Evolutionary conservation across 495 filamentous ascomycete genomes (phyloP).

Genomic region (Penicillium silybi): DNA sequence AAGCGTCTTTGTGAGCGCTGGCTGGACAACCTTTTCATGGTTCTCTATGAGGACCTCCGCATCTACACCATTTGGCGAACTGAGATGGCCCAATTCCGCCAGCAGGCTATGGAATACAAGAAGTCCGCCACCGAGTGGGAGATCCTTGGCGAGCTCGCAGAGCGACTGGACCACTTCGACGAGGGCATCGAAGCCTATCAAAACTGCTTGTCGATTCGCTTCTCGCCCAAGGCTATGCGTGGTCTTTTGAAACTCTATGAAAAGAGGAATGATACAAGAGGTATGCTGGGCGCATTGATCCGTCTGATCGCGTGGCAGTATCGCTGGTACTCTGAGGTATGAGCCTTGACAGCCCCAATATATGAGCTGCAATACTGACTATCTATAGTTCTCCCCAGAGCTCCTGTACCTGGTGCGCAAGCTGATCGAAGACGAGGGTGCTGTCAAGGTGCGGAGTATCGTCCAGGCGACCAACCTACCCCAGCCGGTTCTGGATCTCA

Average conservation of each 20-base stretch:
- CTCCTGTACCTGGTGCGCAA: constrained; percentile 81
- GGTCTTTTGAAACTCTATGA: constrained; percentile 79
- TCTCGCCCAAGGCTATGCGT: constrained; percentile 84
- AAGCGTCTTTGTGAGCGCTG: constrained; percentile 96
- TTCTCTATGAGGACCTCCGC: constrained; percentile 93
- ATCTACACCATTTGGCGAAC: constrained; percentile 99
- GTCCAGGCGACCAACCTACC: constrained; percentile 93
- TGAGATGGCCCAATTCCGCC: constrained; percentile 88
- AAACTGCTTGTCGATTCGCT: constrained; percentile 73
- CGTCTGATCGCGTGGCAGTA: constrained; percentile 95
- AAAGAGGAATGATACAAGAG: constrained; percentile 65
- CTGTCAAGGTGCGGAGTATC: constrained; percentile 94
- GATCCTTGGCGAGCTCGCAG: constrained; percentile 88
- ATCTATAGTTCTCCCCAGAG: constrained; percentile 80
- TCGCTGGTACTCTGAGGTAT: constrained; percentile 93
- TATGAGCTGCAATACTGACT: not conserved
- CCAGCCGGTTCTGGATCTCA: constrained; percentile 88
- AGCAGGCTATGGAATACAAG: constrained; percentile 87
- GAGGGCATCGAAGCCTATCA: constrained; percentile 92
- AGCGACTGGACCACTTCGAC: constrained; percentile 82
- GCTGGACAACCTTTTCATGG: constrained; percentile 99
- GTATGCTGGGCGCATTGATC: constrained; percentile 76
- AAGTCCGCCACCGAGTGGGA: constrained; percentile 98
- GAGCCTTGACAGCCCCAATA: constrained; percentile 6
- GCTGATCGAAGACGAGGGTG: constrained; percentile 95